Base-by-base conservation (phyloP, 768 basidiomycete genomes). In the Boletus sp. region DNA sequence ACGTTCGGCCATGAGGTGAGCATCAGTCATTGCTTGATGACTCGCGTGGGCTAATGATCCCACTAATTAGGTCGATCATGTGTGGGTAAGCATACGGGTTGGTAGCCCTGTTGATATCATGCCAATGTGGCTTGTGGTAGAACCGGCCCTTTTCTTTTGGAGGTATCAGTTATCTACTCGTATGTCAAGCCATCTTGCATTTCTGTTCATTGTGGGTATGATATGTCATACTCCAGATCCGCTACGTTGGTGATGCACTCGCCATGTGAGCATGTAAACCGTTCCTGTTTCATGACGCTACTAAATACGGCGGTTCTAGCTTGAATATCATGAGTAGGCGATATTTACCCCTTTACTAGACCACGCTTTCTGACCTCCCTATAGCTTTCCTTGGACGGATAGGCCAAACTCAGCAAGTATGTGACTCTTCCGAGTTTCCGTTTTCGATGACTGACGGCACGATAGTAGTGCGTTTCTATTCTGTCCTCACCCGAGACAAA, bases 241-340 rank as follows among this genome's bases (percentile, higher is more conserved):
- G 64, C 5, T 64, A 66, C 29, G 46, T 65, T 2, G 57, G 64
- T 32, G 57, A 65, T 32, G 53, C 39, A 4, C 34, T 64, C 23
- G 56, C 47, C 32, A 57, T 60, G 64, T 64, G 23, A 57, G 64
- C 52, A 17, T 19, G 21, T 29, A 13, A 23, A 9, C 7, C 5
- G 19, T 25, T 5, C 8, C 25, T n/a, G 15, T 45, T 25, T 49
- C 6, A 3, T 7, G 27, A 39, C 2, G 8, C 3, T 11, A 41
- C 43, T 52, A 8, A 54, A 38, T 15, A 2, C 7, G 25, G 33
- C 1, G 8, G 2, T 1, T 44, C 10, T 27, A 64, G 63, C 23
- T 25, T 65, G 51, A 57, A 60, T 27, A 32, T 59, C 38, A 33
- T 56, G 6, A 15, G 60, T 64, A 46, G 6, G 46, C 0, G 5